Base-by-base conservation (phyloP, 768 basidiomycete genomes). In the Hericium rajendrae region DNA sequence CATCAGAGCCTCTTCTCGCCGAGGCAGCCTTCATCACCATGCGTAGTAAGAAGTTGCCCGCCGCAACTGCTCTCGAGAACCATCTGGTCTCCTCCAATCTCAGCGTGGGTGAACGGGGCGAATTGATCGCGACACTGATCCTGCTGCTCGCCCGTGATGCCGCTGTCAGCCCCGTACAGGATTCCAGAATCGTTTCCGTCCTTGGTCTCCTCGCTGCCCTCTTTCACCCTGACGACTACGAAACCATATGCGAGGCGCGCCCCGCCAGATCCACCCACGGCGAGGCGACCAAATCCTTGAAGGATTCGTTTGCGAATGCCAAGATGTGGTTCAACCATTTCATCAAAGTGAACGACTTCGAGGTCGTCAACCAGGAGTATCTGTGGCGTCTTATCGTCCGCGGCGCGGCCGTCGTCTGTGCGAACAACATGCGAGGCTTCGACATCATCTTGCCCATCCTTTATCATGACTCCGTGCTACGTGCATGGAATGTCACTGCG, bases 301-400 rank as follows among this genome's bases (percentile, higher is more conserved):
- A 24, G 15, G 24, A 24, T 15, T 15, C 9, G 15, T 51, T 51
- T 24, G 28, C 18, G 16, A 26, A 26, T 51, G 49, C 28, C 15
- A 16, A 32, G 2, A 61, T 70, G 43, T 64, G 70, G 57, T 71
- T 71, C 64, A 72, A 64, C 53, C 69, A 72, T 57, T 68, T 70
- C 51, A 60, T 71, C 62, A 69, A 69, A 53, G 58, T 67, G 28
- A 39, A 63, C 32, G 59, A 68, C 26, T 46, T 18, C 24, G 51
- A 32, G 4, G 38, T 64, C 38, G 53, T 71, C 20, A 62, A 65
- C 56, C 57, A 48, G 40, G 37, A 59, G 37, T 64, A 57, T 51
- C 65, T 70, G 9, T 65, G 57, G 62, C 20, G 15, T 26, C 46
- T 66, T 39, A 58, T 68, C 50, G 53, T 54, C 38, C 66, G 65